These are phyloP conservation scores for Chalciporus piperatus DNA, from an alignment of 768 basidiomycete genomes.

Conservation along the genomic window DNA sequence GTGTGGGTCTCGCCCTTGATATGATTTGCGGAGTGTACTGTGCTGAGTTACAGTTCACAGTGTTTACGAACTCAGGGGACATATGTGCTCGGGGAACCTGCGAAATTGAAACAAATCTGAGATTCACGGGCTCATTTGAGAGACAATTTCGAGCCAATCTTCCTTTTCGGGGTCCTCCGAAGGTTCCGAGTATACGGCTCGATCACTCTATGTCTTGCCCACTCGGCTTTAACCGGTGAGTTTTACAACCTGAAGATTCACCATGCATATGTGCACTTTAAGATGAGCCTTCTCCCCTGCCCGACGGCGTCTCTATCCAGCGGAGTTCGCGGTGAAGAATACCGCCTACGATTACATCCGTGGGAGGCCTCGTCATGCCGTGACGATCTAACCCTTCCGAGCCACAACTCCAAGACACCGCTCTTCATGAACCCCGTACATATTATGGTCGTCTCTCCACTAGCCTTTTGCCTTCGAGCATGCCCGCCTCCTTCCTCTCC, in stretches of 20 bases:
- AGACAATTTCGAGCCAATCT: conserved; percentile 13
- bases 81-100: conserved; percentile 6
- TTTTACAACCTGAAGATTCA: background rate
- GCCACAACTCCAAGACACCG: conserved; percentile 26
- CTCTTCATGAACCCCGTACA: conserved; percentile 21
- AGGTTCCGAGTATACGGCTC: conserved; percentile 13
- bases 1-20: background rate
- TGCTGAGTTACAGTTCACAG: background rate
- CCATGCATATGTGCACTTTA: background rate
- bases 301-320: conserved; percentile 19
- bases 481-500: conserved; percentile 33
- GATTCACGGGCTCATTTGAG: conserved; percentile 24
- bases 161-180: conserved; percentile 24
- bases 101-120: conserved; percentile 27
- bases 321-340: conserved; percentile 11
- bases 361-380: conserved; percentile 28
- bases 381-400: conserved; percentile 29
- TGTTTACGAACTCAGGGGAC: conserved; percentile 22
- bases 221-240: conserved; percentile 16
- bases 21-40: conserved; percentile 6
- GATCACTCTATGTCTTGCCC: conserved; percentile 13
- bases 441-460: conserved; percentile 20
- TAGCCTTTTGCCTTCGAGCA: conserved; percentile 20
- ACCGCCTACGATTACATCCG: conserved; percentile 16
- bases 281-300: background rate